These are phyloP conservation scores for Aspergillus nanangensis DNA, from an alignment of 495 filamentous ascomycete species.

Conservation along the genomic window DNA sequence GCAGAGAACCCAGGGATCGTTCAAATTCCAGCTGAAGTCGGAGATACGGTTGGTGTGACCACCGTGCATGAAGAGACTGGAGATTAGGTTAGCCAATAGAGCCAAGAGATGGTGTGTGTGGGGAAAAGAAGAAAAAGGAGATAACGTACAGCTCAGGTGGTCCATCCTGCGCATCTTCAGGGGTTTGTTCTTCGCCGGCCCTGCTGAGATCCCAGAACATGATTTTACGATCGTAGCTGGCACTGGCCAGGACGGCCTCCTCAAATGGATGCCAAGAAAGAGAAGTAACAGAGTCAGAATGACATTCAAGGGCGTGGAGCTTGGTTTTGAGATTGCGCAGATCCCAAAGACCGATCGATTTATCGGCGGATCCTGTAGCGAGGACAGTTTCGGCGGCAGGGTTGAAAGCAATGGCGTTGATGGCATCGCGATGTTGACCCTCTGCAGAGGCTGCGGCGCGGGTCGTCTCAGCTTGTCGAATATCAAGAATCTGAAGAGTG, in stretches of 20 bases:
- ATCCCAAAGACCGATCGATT: constrained; percentile 94
- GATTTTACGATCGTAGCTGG: constrained; percentile 86
- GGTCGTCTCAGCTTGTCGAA: constrained; percentile 59
- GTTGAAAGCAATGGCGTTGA: constrained; percentile 93
- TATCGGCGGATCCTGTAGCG: constrained; percentile 91
- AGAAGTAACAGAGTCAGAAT: constrained; percentile 83
- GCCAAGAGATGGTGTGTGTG: constrained; percentile 17
- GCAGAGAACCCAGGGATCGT: constrained; percentile 91
- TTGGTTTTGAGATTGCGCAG: constrained; percentile 81
- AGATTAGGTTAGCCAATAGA: constrained; percentile 7
- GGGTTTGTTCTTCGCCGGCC: constrained; percentile 88
- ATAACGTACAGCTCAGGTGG: constrained; percentile 87
- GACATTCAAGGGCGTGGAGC: constrained; percentile 79
- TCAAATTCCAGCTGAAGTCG: constrained; percentile 96
- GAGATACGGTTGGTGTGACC: constrained; percentile 94
- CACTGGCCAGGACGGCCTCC: constrained; percentile 79
- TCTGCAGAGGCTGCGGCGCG: constrained; percentile 58
- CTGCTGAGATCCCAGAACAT: constrained; percentile 94
- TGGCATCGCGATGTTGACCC: constrained; percentile 78
- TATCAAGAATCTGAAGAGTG: constrained; percentile 86
- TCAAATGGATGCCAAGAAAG: constrained; percentile 92
- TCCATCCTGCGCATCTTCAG: constrained; percentile 94
- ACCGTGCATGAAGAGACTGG: constrained; percentile 94
- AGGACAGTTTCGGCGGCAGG: constrained; percentile 79
- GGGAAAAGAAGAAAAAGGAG: constrained; percentile 1